A percentile compares a stretch with the other conserved stretches of the same genome.
These are phyloP conservation scores for Ustilago cynodontis DNA, from an alignment of 1,284 basidiomycete species.

Conservation along the genomic window DNA sequence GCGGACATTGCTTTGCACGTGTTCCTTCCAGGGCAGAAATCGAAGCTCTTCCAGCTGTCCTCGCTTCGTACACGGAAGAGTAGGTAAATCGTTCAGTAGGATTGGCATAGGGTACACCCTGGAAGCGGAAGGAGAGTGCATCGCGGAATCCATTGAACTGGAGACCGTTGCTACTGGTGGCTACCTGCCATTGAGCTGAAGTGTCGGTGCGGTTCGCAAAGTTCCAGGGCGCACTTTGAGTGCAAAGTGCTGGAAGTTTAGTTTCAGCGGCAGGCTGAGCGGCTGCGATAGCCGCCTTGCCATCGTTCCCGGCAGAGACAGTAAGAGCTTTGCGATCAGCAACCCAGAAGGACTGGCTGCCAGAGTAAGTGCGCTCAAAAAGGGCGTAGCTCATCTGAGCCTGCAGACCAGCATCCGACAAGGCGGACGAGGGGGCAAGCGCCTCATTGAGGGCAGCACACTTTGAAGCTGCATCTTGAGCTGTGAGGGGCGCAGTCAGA, in stretches of 20 bases:
- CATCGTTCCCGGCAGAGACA: not conserved
- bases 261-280: conserved; percentile 8
- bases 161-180: conserved; percentile 29
- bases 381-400: conserved; percentile 36
- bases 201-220: conserved; percentile 32
- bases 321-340: conserved; percentile 18
- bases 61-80: conserved; percentile 35
- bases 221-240: conserved; percentile 40
- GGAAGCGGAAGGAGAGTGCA: conserved; percentile 47
- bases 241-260: conserved; percentile 38
- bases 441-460: conserved; percentile 46
- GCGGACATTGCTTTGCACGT: conserved; percentile 38
- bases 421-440: conserved; percentile 26
- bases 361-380: conserved; percentile 23
- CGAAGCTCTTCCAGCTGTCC: conserved; percentile 3
- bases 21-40: conserved; percentile 23
- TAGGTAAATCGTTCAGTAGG: conserved; percentile 42
- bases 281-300: not conserved
- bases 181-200: conserved; percentile 27
- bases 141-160: conserved; percentile 44
- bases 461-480: conserved; percentile 31
- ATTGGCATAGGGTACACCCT: conserved; percentile 42
- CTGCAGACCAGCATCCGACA: conserved; percentile 31
- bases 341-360: conserved; percentile 31
- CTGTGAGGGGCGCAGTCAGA: conserved; percentile 24